Evolutionary conservation across 805 yeast genomes (phyloP), one percentile per base, ranked within the genome.

Genomic region (Metschnikowia henanensis): DNA sequence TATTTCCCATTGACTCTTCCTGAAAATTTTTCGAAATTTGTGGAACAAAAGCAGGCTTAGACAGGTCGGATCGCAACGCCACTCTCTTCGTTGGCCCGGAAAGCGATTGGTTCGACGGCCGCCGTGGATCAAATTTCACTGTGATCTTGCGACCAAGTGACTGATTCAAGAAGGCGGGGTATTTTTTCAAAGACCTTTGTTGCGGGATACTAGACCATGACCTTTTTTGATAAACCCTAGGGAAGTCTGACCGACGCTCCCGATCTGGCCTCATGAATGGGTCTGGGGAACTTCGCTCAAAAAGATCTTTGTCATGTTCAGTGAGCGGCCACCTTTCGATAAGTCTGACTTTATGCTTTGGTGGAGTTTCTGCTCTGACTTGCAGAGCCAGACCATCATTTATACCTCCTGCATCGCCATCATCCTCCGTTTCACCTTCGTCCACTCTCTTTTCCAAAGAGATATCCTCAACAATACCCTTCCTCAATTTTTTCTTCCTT

Each of bases 391-490:
- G n/a, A n/a, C n/a, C n/a, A n/a, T n/a, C 25, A 6, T 22, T 22
- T 9, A 7, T 9, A 7, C 9, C 25, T 6, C 25, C 25, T 9
- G 6, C 25, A 9, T 7, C 25, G 6, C 25, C 25, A 22, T 22
- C 25, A 22, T 22, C 25, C 9, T 22, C 25, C 9, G 25, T 22
- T 9, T 9, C 25, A n/a, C 17, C 31, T 21, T 30, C 36, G 15
- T 40, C 38, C 12, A n/a, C 17, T 3, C n/a, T 32, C 21, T 39
- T 26, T 7, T 25, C 33, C 32, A 42, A 21, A 12, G 35, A 28
- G 5, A 42, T 3, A 28, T 42, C 46, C 21, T 42, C 46, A 2
- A 42, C 37, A 17, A 42, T 13, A 4, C 46, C 46, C 20, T 21
- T 25, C 31, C 46, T 37, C 18, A 42, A 33, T 22, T 21, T 37